A percentile compares a stretch with the other conserved stretches of the same genome.
Conservation (phyloP, 805 yeast species). For the Hanseniaspora hatyaiensis region DNA sequence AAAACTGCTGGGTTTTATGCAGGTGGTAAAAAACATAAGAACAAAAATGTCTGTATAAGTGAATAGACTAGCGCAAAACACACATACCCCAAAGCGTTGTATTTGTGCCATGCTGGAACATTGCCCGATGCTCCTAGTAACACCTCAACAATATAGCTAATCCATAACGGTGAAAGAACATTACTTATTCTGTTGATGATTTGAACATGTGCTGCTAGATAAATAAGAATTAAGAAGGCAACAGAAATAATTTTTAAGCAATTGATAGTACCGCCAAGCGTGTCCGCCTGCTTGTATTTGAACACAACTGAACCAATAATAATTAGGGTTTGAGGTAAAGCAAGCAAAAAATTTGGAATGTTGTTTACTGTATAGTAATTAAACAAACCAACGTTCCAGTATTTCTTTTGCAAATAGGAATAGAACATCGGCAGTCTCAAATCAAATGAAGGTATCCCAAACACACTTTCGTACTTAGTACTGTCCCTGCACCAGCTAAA, state of each 20-base stretch:
- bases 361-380: conserved; percentile 74
- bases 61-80: conserved; percentile 52
- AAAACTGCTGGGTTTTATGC: conserved; percentile 37
- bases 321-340: conserved; percentile 50
- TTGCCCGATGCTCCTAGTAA: neutral
- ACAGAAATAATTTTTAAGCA: neutral
- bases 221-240: neutral
- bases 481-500: conserved; percentile 5
- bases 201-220: conserved; percentile 63
- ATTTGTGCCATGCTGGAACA: neutral
- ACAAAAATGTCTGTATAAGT: conserved; percentile 56
- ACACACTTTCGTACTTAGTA: neutral
- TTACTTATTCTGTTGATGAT: conserved; percentile 69
- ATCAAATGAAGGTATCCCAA: neutral
- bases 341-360: conserved; percentile 70
- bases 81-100: conserved; percentile 26
- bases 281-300: neutral
- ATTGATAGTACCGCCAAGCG: no score
- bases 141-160: conserved; percentile 49
- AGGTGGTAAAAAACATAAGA: conserved; percentile 81
- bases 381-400: conserved; percentile 79
- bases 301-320: conserved; percentile 8
- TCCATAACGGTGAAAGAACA: conserved; percentile 54
- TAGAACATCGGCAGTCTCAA: conserved; percentile 36
- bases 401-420: conserved; percentile 58